Evolutionary conservation across 495 filamentous ascomycete species (phyloP).

Genomic region (Echria macrotheca): DNA sequence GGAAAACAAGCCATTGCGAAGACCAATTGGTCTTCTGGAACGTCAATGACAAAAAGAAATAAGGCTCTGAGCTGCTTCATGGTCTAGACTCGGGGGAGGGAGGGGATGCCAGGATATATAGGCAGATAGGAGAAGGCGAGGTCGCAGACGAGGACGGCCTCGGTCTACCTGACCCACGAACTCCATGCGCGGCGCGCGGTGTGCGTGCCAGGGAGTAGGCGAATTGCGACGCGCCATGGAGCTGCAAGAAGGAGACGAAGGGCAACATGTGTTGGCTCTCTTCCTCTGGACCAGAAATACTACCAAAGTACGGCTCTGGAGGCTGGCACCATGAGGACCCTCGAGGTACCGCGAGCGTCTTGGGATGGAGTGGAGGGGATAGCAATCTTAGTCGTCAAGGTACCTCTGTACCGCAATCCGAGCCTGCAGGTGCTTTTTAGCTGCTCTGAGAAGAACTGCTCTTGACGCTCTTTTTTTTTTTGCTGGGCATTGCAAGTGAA

Average conservation of each 20-base stretch:
- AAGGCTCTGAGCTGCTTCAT: constrained; percentile 27
- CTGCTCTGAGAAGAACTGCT: constrained; percentile 3
- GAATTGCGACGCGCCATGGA: constrained; percentile 13
- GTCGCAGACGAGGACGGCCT: background rate
- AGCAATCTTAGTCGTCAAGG: background rate
- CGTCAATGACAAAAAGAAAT: constrained; percentile 32
- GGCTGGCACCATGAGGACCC: background rate
- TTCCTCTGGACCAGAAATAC: constrained; percentile 4
- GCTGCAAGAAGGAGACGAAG: constrained; percentile 8
- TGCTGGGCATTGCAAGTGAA: no score
- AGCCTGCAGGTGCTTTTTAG: constrained; percentile 5
- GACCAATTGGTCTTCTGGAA: constrained; percentile 31
- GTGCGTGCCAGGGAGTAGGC: constrained; percentile 6
- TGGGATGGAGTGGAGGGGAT: constrained; percentile 2
- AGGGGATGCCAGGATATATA: constrained; percentile 42
- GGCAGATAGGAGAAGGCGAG: constrained; percentile 19
- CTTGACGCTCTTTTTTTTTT: no score
- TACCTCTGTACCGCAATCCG: constrained; percentile 4
- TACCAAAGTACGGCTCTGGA: constrained; percentile 1
- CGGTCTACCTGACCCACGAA: constrained; percentile 5
- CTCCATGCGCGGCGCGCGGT: constrained; percentile 1
- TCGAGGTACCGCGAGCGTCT: background rate
- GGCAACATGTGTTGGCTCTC: constrained; percentile 2
- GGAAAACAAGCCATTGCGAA: constrained; percentile 39
- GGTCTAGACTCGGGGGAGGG: constrained; percentile 35